Percentiles rank a stretch among this genome's conserved stretches.
Evolutionary conservation across 2,329 filamentous ascomycete species (phyloP).

Genomic region (Phialophora tarda): DNA sequence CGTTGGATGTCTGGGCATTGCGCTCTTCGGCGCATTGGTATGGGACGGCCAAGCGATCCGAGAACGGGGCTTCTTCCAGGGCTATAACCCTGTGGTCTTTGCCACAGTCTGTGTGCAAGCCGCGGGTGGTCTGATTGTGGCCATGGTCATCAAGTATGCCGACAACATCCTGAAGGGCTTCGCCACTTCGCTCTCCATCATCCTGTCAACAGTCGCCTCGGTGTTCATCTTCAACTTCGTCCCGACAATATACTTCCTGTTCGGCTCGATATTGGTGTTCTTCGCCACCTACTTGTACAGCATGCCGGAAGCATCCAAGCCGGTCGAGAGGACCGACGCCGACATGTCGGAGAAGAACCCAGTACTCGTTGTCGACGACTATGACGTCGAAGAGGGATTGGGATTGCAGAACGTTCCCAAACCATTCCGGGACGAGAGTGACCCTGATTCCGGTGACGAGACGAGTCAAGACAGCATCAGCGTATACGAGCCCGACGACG

Average conservation of each 20-base stretch:
- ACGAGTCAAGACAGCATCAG: conserved; percentile 16
- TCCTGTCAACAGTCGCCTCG: conserved; percentile 83
- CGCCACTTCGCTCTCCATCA: conserved; percentile 87
- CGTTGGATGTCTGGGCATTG: conserved; percentile 89
- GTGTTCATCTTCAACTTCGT: conserved; percentile 81
- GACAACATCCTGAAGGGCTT: conserved; percentile 94
- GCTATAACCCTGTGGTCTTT: conserved; percentile 94
- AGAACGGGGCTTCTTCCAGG: conserved; percentile 86
- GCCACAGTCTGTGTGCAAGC: conserved; percentile 81
- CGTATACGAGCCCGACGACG: conserved; percentile 29
- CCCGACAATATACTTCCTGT: conserved; percentile 67
- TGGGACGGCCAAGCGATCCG: conserved; percentile 84
- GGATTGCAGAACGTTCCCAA: background rate
- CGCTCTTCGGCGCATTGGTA: conserved; percentile 81
- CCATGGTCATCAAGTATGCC: conserved; percentile 78
- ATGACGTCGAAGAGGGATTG: conserved; percentile 21
- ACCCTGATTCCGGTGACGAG: conserved; percentile 42
- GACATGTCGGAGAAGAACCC: conserved; percentile 29
- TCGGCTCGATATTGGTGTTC: conserved; percentile 79
- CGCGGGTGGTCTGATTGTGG: conserved; percentile 80
- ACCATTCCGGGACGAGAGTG: conserved; percentile 33
- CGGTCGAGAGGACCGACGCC: conserved; percentile 18
- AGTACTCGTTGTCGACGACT: conserved; percentile 30
- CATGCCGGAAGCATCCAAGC: conserved; percentile 45
- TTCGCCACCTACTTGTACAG: conserved; percentile 86